These are phyloP conservation scores for Dalbergia oliveri DNA, from an alignment of 306 rosid genomes.

Conservation along the genomic window DNA sequence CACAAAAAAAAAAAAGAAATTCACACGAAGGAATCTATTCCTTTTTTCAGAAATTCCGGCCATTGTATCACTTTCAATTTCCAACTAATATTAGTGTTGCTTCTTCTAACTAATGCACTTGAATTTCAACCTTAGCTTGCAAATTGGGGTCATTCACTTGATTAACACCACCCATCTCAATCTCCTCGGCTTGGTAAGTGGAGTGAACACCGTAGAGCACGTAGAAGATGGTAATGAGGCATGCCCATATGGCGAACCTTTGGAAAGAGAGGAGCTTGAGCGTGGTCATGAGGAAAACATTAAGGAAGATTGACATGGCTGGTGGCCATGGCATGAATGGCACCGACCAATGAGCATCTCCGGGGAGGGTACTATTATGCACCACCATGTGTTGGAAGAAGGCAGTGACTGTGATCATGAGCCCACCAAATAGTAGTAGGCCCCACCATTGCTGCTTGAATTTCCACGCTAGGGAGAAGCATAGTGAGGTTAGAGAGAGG, in stretches of 20 bases:
- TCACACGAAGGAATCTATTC: too few species aligned
- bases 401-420: conserved; percentile 61
- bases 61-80: too few species aligned
- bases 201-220: conserved; percentile 89
- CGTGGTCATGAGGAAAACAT: conserved; percentile 78
- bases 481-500: conserved; percentile 69
- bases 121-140: conserved; percentile 17
- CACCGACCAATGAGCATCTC: conserved; percentile 77
- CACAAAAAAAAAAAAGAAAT: too few species aligned
- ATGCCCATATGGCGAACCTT: conserved; percentile 78
- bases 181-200: conserved; percentile 85
- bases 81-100: too few species aligned
- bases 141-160: conserved; percentile 34
- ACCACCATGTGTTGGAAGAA: conserved; percentile 61
- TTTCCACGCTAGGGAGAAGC: conserved; percentile 81
- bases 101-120: conserved; percentile 27
- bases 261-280: conserved; percentile 66
- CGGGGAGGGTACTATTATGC: too few species aligned
- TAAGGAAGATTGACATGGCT: conserved; percentile 76
- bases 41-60: too few species aligned
- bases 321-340: conserved; percentile 99
- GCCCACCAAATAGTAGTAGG: conserved; percentile 59
- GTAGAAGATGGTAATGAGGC: conserved; percentile 76
- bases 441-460: conserved; percentile 75
- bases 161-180: conserved; percentile 46